phyloP scores from a whole-genome alignment of 768 basidiomycete genomes.

The Mycena sanguinolenta region DNA sequence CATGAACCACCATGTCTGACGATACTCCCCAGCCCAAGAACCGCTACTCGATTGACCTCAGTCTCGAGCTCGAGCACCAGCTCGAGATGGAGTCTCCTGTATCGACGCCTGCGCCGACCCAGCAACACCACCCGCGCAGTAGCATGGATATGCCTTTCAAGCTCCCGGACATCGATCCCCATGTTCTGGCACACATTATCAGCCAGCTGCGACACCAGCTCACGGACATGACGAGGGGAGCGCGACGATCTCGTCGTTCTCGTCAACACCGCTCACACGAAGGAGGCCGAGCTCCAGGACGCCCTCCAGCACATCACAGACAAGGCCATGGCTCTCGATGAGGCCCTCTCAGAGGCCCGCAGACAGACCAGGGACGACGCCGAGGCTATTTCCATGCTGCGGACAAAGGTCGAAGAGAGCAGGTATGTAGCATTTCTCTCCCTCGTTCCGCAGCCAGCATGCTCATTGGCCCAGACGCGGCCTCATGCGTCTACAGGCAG shows the following conservation, averaged over 20 bases:
- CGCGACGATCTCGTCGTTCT: conserved; percentile 74
- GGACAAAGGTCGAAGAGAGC: conserved; percentile 91
- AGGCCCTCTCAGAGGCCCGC: conserved; percentile 64
- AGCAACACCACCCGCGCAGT: conserved; percentile 20
- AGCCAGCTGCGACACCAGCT: conserved; percentile 79
- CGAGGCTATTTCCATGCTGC: conserved; percentile 79
- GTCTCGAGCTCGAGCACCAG: conserved; percentile 84
- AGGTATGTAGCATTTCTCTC: conserved; percentile 60
- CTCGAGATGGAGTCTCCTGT: conserved; percentile 75
- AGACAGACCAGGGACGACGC: conserved; percentile 77
- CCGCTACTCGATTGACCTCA: conserved; percentile 79
- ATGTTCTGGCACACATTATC: conserved; percentile 82
- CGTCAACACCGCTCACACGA: conserved; percentile 62
- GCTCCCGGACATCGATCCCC: conserved; percentile 70
- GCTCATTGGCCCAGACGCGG: conserved; percentile 69
- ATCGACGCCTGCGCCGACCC: conserved; percentile 54
- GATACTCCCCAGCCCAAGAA: conserved; percentile 22
- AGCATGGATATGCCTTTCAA: conserved; percentile 7
- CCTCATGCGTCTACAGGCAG: conserved; percentile 88
- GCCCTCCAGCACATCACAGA: conserved; percentile 75
- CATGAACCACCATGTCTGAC: conserved; percentile 29
- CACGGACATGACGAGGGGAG: conserved; percentile 73
- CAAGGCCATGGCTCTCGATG: conserved; percentile 71
- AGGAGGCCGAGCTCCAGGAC: conserved; percentile 74
- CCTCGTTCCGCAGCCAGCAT: conserved; percentile 20